These are phyloP conservation scores for Aspergillus oerlinghausenensis DNA, from an alignment of 2,329 filamentous ascomycete genomes.

Conservation along the genomic window DNA sequence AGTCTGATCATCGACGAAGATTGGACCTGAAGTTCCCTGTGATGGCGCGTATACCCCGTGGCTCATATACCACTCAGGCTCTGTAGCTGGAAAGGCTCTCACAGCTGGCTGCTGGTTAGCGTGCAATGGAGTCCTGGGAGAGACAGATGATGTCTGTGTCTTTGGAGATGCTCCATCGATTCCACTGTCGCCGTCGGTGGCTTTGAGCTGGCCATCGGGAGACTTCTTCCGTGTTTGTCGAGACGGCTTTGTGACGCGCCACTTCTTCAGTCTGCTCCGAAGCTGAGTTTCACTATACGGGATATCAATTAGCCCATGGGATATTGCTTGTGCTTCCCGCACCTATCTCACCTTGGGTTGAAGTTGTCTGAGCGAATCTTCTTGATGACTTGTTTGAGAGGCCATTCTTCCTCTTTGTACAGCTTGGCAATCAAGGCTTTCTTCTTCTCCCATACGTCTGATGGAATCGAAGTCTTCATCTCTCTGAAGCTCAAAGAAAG, in stretches of 20 bases:
- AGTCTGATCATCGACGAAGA: slow-evolving; percentile 8
- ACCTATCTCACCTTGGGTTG: slow-evolving; percentile 37
- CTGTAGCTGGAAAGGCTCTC: slow-evolving; percentile 3
- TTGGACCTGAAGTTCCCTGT: slow-evolving; percentile 8
- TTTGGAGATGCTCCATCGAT: slow-evolving; percentile 16
- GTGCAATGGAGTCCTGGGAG: slow-evolving; percentile 9
- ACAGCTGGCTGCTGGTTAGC: slow-evolving; percentile 5
- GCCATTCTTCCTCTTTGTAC: slow-evolving; percentile 44
- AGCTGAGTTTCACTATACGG: slow-evolving; percentile 40
- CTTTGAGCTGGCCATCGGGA: slow-evolving; percentile 15
- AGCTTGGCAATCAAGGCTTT: slow-evolving; percentile 37
- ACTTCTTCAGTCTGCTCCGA: slow-evolving; percentile 42
- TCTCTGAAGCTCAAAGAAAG: slow-evolving; percentile 2
- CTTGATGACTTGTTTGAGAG: slow-evolving; percentile 43
- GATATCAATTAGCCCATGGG: not conserved
- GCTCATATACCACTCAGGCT: slow-evolving; percentile 17
- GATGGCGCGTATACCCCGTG: slow-evolving; percentile 9
- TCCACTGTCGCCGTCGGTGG: slow-evolving; percentile 18
- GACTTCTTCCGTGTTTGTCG: slow-evolving; percentile 40
- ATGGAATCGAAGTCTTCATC: slow-evolving; percentile 42
- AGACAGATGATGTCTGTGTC: slow-evolving; percentile 7
- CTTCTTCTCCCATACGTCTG: slow-evolving; percentile 43
- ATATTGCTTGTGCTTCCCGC: not conserved
- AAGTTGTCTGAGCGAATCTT: slow-evolving; percentile 40
- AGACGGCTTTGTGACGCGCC: slow-evolving; percentile 43